Evolutionary conservation across 2,329 filamentous ascomycete genomes (phyloP).

Genomic region (Xylaria sp.): DNA sequence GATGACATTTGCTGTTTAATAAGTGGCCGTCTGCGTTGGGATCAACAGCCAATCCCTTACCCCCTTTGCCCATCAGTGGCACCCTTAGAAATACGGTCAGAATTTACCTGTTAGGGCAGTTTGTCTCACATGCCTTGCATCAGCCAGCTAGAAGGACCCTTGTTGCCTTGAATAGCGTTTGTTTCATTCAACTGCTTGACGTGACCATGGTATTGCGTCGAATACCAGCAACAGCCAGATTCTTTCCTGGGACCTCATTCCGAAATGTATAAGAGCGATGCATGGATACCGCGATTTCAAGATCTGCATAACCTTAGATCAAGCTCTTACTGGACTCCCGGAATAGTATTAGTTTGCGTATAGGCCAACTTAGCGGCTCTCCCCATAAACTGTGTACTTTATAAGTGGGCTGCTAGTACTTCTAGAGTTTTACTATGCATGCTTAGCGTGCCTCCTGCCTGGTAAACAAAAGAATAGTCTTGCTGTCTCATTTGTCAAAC

Average conservation of each 20-base stretch:
- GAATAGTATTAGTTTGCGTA: background rate
- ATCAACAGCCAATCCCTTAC: conserved; percentile 13
- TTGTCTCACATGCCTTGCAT: background rate
- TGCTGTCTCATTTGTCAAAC: conserved; percentile 7
- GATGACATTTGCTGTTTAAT: conserved; percentile 30
- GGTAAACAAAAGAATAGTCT: background rate
- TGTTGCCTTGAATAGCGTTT: background rate
- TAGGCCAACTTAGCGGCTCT: background rate
- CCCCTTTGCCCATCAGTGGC: conserved; percentile 9
- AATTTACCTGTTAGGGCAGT: background rate
- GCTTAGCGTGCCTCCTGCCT: background rate
- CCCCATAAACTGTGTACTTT: conserved; percentile 6
- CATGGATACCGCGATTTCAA: background rate
- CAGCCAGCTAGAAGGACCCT: background rate
- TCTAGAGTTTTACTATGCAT: background rate
- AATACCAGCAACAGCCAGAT: background rate
- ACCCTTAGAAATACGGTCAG: conserved; percentile 5
- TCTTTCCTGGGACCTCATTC: background rate
- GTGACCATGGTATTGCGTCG: background rate
- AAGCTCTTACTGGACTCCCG: background rate
- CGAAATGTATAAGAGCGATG: background rate
- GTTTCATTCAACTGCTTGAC: background rate
- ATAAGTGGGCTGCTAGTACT: background rate
- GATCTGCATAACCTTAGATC: background rate
- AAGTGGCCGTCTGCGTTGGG: background rate